Percentiles rank a stretch among this genome's conserved stretches.
Evolutionary conservation across 1,284 basidiomycete species (phyloP).

Genomic region (Takashimella tepidaria): DNA sequence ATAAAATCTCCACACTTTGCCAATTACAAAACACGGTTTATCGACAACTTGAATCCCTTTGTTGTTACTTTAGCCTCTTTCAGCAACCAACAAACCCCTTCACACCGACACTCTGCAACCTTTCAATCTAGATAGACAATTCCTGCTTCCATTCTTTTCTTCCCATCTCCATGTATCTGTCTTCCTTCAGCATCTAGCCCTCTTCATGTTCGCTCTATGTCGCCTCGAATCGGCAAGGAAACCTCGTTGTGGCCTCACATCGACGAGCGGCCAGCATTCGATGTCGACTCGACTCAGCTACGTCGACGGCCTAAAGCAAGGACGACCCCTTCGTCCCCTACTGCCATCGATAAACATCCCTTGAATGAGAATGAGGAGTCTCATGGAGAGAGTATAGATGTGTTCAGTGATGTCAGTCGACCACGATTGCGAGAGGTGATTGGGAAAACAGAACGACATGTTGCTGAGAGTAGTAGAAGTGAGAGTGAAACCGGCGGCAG

Average conservation of each 20-base stretch:
- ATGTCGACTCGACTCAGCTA: neutral
- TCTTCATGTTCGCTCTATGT: neutral
- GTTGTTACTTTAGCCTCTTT: too few relatives aligned
- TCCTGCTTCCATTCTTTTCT: too few relatives aligned
- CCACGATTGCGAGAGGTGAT: neutral
- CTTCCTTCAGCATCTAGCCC: neutral
- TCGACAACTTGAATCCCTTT: too few relatives aligned
- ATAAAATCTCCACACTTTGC: too few relatives aligned
- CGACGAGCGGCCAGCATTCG: neutral
- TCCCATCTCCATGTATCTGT: neutral
- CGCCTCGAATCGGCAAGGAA: neutral
- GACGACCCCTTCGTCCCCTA: neutral
- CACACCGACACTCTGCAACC: neutral
- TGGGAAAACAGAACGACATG: constrained; percentile 33
- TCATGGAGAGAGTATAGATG: neutral
- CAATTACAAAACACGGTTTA: too few relatives aligned
- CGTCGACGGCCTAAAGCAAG: neutral
- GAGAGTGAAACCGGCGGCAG: constrained; percentile 25
- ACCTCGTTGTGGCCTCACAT: neutral
- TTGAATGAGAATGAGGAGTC: neutral
- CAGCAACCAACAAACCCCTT: too few relatives aligned
- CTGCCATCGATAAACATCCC: neutral
- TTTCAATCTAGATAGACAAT: too few relatives aligned
- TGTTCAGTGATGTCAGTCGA: neutral
- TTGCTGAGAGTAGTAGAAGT: constrained; percentile 34